Conservation (phyloP, 2,329 filamentous ascomycete species). For the Ascochyta rabiei region DNA sequence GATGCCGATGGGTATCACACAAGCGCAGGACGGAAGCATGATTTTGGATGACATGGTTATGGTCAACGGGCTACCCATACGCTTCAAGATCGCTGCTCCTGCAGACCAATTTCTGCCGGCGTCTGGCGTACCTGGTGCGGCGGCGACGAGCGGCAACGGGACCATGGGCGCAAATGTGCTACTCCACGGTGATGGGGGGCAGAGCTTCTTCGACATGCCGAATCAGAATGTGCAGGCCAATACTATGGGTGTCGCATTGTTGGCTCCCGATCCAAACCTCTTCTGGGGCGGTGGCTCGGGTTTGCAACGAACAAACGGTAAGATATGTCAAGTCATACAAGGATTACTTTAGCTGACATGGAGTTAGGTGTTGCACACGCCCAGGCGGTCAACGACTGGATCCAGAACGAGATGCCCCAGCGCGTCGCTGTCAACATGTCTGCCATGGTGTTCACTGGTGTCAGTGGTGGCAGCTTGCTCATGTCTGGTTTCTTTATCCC, state of each 20-base stretch:
- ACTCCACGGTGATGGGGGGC: slow-evolving; percentile 65
- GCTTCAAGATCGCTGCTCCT: slow-evolving; percentile 63
- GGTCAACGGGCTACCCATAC: slow-evolving; percentile 61
- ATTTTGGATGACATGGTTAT: slow-evolving; percentile 62
- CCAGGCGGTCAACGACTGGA: slow-evolving; percentile 61
- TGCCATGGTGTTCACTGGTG: slow-evolving; percentile 64
- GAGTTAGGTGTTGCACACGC: slow-evolving; percentile 56
- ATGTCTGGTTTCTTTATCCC: slow-evolving; percentile 65
- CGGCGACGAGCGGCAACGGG: slow-evolving; percentile 41
- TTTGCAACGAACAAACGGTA: slow-evolving; percentile 58
- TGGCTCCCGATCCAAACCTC: slow-evolving; percentile 60
- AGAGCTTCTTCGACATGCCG: slow-evolving; percentile 64
- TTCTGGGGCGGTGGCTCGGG: slow-evolving; percentile 65
- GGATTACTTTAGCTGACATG: neutral
- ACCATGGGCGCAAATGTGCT: slow-evolving; percentile 60
- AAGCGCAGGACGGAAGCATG: slow-evolving; percentile 60
- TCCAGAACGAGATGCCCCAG: slow-evolving; percentile 57
- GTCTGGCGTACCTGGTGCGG: slow-evolving; percentile 58
- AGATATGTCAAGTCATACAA: neutral
- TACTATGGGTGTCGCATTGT: slow-evolving; percentile 60
- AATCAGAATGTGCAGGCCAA: slow-evolving; percentile 60
- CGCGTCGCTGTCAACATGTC: slow-evolving; percentile 60
- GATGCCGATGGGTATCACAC: slow-evolving; percentile 44
- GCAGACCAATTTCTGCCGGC: slow-evolving; percentile 59
- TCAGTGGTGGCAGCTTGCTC: slow-evolving; percentile 61